Evolutionary conservation across 148 eudicot genomes (phyloP), one percentile per base, ranked within the genome.

Genomic region (Persicaria tinctoria): DNA sequence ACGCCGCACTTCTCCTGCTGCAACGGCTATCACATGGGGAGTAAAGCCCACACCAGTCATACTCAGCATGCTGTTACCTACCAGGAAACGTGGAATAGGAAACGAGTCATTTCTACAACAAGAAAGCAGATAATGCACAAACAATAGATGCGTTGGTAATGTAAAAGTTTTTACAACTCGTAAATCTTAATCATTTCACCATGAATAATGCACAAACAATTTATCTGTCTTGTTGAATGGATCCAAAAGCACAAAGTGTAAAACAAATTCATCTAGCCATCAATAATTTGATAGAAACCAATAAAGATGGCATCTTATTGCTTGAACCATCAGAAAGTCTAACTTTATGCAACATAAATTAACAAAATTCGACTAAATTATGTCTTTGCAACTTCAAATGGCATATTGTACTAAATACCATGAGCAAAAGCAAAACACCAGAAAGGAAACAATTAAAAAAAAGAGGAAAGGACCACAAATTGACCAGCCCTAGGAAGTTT

Each of bases 41-140:
- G 89, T 82, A 79, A 88, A 88, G 70, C 89, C 91, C 2, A 78
- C 48, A 53, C 91, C 91, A 60, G 91, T 88, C 32, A 87, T 80
- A 62, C 56, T 81, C 74, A 78, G 85, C 91, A 88, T 88, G 89
- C 91, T 85, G 74, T 88, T 88, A 77, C 91, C 91, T 88, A 83
- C 46, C 53, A 50, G 53, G 53, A 50, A 50, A 50, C 9, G 12
- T 50, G 53, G 12, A 50, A 50, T 14, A 50, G 53, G 12, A 50
- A 8, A 50, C 12, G 53, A 50, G 53, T 50, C 53, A 50, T 50
- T 14, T 50, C 8, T 12, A 6, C 12, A 49, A 0, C 51, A 8
- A 50, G 53, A 50, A 50, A 50, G 53, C 14, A 50, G 12, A 50
- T 50, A 10, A 32, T 32, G 41, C 53, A 50, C 3, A 10, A 50